Conservation (phyloP, 768 basidiomycete genomes). For the Russula sp. region DNA sequence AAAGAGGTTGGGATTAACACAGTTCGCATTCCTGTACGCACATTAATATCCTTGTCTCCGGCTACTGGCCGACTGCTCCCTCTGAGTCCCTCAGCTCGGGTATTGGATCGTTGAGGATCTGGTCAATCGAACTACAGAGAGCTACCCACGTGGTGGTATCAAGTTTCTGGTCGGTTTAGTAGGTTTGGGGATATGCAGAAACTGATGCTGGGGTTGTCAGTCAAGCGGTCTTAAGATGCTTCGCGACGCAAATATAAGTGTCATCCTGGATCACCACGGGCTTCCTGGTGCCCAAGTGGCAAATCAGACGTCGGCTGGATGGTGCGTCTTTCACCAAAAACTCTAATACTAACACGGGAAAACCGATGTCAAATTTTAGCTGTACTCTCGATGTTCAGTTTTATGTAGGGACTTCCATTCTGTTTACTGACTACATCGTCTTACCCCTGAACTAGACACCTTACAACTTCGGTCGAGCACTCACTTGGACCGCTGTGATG, state of each 20-base stretch:
- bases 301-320: slow-evolving; percentile 62
- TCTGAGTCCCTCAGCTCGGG: slow-evolving; percentile 54
- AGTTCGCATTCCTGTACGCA: slow-evolving; percentile 66
- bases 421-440: background rate
- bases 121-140: slow-evolving; percentile 55
- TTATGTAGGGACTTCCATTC: slow-evolving; percentile 44
- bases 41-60: background rate
- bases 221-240: slow-evolving; percentile 58
- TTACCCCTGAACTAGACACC: slow-evolving; percentile 41
- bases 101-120: slow-evolving; percentile 78
- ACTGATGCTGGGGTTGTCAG: slow-evolving; percentile 32
- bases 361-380: slow-evolving; percentile 30
- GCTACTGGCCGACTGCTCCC: background rate
- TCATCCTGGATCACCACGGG: slow-evolving; percentile 68
- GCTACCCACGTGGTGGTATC: slow-evolving; percentile 67
- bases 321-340: slow-evolving; percentile 33
- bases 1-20: slow-evolving; percentile 58
- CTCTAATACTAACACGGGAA: background rate
- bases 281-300: slow-evolving; percentile 62
- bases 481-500: slow-evolving; percentile 78
- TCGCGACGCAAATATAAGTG: slow-evolving; percentile 54
- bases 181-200: background rate
- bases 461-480: slow-evolving; percentile 68
- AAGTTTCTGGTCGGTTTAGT: slow-evolving; percentile 44
- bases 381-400: slow-evolving; percentile 68